phyloP scores from a whole-genome alignment of 1,139 yeast species.

The Scheffersomyces cryptocercus region DNA sequence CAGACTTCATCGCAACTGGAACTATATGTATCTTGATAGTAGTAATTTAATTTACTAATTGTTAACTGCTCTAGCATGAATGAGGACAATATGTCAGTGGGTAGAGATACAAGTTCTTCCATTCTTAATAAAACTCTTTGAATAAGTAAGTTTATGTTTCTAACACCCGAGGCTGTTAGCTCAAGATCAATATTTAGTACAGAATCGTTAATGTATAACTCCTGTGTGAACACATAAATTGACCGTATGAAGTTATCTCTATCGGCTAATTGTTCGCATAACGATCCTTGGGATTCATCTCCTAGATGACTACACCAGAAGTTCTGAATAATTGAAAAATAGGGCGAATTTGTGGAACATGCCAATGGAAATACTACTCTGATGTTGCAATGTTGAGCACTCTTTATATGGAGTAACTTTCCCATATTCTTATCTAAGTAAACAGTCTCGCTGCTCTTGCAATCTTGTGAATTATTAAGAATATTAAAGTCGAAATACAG shows the following conservation, averaged over 20 bases:
- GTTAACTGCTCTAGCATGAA: constrained; percentile 46
- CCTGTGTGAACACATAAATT: constrained; percentile 40
- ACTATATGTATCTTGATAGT: constrained; percentile 31
- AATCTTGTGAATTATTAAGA: too few relatives aligned
- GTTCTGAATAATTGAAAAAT: constrained; percentile 27
- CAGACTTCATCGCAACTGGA: constrained; percentile 50
- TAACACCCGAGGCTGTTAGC: constrained; percentile 42
- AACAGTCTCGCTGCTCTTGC: neutral
- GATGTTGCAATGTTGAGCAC: constrained; percentile 12
- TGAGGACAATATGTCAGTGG: constrained; percentile 8
- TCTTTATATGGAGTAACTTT: constrained; percentile 6
- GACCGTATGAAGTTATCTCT: constrained; percentile 27
- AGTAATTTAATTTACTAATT: constrained; percentile 44
- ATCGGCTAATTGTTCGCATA: constrained; percentile 30
- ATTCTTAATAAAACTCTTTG: constrained; percentile 25
- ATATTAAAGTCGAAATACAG: too few relatives aligned
- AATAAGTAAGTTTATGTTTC: constrained; percentile 27
- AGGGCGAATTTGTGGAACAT: constrained; percentile 6
- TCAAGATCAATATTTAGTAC: constrained; percentile 47
- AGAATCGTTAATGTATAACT: constrained; percentile 30
- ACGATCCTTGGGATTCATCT: constrained; percentile 54
- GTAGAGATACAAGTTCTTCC: constrained; percentile 9
- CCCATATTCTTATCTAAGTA: constrained; percentile 1
- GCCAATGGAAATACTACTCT: constrained; percentile 42
- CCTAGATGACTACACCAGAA: constrained; percentile 64